phyloP scores from a whole-genome alignment of 2,329 filamentous ascomycete species.

The Ophiostoma himal-ulmi region DNA sequence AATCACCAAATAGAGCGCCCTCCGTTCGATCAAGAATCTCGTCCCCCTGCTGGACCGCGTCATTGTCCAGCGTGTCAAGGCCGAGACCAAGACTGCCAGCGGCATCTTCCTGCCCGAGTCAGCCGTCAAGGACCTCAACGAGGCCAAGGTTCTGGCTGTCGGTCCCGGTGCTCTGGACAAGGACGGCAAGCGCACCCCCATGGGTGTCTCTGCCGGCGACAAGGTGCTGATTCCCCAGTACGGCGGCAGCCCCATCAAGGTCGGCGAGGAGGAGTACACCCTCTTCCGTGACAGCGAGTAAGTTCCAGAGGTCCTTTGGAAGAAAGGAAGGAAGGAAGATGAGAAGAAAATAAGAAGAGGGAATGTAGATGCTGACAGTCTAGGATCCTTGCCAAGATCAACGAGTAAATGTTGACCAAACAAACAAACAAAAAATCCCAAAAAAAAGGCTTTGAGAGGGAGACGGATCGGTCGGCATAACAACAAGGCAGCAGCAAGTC shows the following conservation, averaged over 20 bases:
- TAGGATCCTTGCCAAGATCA: constrained; percentile 98
- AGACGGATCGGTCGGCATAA: background rate
- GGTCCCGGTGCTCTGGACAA: constrained; percentile 83
- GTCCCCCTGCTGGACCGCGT: constrained; percentile 96
- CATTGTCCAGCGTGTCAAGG: constrained; percentile 95
- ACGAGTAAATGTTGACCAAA: constrained; percentile 61
- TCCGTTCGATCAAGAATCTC: constrained; percentile 94
- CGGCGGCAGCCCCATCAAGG: constrained; percentile 91
- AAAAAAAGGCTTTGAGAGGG: background rate
- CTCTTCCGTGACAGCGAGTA: constrained; percentile 98
- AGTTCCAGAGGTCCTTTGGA: constrained; percentile 39
- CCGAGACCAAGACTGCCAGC: constrained; percentile 89
- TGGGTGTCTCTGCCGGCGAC: constrained; percentile 79
- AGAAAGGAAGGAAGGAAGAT: background rate
- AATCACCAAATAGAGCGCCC: constrained; percentile 40
- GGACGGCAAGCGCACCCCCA: constrained; percentile 79
- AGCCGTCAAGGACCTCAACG: constrained; percentile 95
- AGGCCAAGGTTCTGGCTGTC: constrained; percentile 92
- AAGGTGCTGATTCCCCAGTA: constrained; percentile 96
- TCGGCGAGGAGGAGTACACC: constrained; percentile 92
- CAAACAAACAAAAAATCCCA: background rate
- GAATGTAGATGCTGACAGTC: constrained; percentile 5
- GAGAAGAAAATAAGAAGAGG: background rate
- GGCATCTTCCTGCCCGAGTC: constrained; percentile 98
- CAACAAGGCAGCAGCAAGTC: background rate